Percentiles rank a stretch among this genome's conserved stretches.
These are phyloP conservation scores for Fusarium compactum DNA, from an alignment of 2,329 filamentous ascomycete genomes.

Conservation along the genomic window DNA sequence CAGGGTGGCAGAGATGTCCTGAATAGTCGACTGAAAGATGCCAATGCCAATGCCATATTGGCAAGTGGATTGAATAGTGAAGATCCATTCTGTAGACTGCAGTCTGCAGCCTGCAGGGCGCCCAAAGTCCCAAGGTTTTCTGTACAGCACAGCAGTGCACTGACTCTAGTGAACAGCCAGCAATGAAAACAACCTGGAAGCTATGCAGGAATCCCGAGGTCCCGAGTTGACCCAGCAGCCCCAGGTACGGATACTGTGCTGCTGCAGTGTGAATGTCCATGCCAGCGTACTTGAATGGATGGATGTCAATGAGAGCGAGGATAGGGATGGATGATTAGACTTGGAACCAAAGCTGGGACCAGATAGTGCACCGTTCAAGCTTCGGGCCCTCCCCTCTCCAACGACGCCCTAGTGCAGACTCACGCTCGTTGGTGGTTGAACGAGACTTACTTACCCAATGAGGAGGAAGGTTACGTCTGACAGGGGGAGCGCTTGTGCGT, in stretches of 20 bases:
- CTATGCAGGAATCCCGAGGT: neutral
- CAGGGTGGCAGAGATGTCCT: slow-evolving; percentile 1
- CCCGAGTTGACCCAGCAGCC: neutral
- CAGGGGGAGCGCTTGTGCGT: slow-evolving; percentile 35
- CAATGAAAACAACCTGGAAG: neutral
- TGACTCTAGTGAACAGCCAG: neutral
- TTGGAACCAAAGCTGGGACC: neutral
- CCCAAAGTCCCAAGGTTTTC: neutral
- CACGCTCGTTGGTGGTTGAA: slow-evolving; percentile 17
- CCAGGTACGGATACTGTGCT: neutral
- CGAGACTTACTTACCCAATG: slow-evolving; percentile 30
- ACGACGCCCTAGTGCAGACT: slow-evolving; percentile 23
- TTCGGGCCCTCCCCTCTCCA: slow-evolving; percentile 33
- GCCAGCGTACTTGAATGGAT: neutral
- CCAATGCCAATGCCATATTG: slow-evolving; percentile 8
- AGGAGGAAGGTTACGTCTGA: slow-evolving; percentile 5
- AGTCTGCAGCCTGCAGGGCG: neutral
- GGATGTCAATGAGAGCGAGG: slow-evolving; percentile 4
- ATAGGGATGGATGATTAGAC: slow-evolving; percentile 25
- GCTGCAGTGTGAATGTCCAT: neutral
- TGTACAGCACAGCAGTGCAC: neutral
- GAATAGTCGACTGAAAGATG: slow-evolving; percentile 4
- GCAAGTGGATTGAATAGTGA: slow-evolving; percentile 26
- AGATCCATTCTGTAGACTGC: slow-evolving; percentile 7
- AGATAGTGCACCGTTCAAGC: slow-evolving; percentile 16